A percentile compares a stretch with the other conserved stretches of the same genome.
These are phyloP conservation scores for Pseudocercospora crystallina DNA, from an alignment of 2,329 filamentous ascomycete genomes.

Conservation along the genomic window DNA sequence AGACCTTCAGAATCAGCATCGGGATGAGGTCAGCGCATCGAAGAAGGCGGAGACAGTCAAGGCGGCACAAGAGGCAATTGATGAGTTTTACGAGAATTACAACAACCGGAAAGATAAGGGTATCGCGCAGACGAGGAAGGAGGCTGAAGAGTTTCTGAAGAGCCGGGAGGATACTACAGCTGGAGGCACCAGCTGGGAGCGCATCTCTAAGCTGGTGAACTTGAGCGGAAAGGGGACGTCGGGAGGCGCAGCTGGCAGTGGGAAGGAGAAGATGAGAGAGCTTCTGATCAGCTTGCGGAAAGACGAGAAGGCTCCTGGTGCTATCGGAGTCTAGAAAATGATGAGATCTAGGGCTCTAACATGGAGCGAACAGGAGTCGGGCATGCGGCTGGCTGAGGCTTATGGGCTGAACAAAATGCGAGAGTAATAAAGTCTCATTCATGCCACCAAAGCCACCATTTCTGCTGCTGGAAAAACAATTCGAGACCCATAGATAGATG, in stretches of 20 bases:
- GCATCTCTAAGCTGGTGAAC: conserved; percentile 96
- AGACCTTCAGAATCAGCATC: conserved; percentile 77
- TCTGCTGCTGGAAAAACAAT: not conserved
- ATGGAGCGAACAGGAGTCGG: too few relatives aligned
- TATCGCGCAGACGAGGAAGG: conserved; percentile 81
- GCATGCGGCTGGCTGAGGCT: not conserved
- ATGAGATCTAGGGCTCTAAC: too few relatives aligned
- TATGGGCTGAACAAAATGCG: not conserved
- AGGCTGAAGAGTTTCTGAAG: conserved; percentile 88
- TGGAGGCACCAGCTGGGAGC: conserved; percentile 96
- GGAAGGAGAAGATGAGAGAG: conserved; percentile 96
- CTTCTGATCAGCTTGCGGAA: conserved; percentile 83
- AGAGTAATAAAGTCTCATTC: not conserved
- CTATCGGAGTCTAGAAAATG: conserved; percentile 41
- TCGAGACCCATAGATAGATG: not conserved
- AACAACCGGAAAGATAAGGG: conserved; percentile 97
- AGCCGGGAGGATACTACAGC: conserved; percentile 89
- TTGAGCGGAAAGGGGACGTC: conserved; percentile 87
- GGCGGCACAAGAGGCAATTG: conserved; percentile 89
- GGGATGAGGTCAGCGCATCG: conserved; percentile 76
- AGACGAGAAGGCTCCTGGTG: conserved; percentile 79
- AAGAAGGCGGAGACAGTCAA: conserved; percentile 84
- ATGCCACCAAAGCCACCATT: not conserved
- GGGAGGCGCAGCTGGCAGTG: conserved; percentile 83
- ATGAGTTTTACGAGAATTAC: conserved; percentile 99